phyloP scores from a whole-genome alignment of 805 yeast genomes.

The Monosporozyma aerobia region DNA sequence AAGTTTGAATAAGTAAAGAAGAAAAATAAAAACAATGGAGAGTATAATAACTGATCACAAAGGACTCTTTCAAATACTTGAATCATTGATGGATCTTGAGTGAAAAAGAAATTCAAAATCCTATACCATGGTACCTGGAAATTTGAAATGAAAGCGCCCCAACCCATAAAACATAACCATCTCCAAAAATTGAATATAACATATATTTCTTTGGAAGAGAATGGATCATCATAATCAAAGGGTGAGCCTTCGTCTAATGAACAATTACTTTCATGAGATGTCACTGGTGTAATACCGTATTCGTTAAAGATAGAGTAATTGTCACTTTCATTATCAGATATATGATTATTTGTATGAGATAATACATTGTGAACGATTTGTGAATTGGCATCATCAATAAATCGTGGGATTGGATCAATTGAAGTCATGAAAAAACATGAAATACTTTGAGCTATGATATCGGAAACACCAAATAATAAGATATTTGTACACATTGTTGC shows the following conservation, averaged over 20 bases:
- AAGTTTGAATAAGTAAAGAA: conserved; percentile 81
- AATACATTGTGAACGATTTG: conserved; percentile 6
- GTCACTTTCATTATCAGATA: conserved; percentile 17
- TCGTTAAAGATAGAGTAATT: conserved; percentile 23
- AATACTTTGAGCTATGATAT: conserved; percentile 76
- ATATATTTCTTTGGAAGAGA: not conserved
- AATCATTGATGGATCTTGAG: conserved; percentile 73
- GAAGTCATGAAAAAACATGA: conserved; percentile 25
- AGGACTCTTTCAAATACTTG: conserved; percentile 79
- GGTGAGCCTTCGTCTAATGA: not conserved
- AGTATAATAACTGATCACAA: conserved; percentile 82
- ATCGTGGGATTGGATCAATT: conserved; percentile 18
- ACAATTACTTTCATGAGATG: conserved; percentile 1
- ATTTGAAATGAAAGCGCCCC: conserved; percentile 83
- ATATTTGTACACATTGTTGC: conserved; percentile 76
- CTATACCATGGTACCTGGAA: conserved; percentile 85
- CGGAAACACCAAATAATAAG: conserved; percentile 82
- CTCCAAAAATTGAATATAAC: conserved; percentile 52
- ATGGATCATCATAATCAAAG: not conserved
- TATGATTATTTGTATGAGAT: conserved; percentile 4
- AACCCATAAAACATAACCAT: conserved; percentile 66
- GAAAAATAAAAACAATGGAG: conserved; percentile 72
- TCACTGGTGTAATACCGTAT: conserved; percentile 15
- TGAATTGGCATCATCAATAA: conserved; percentile 10
- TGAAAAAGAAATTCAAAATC: conserved; percentile 66